Conservation (phyloP, 805 yeast genomes). For the Barnettozyma populi region DNA sequence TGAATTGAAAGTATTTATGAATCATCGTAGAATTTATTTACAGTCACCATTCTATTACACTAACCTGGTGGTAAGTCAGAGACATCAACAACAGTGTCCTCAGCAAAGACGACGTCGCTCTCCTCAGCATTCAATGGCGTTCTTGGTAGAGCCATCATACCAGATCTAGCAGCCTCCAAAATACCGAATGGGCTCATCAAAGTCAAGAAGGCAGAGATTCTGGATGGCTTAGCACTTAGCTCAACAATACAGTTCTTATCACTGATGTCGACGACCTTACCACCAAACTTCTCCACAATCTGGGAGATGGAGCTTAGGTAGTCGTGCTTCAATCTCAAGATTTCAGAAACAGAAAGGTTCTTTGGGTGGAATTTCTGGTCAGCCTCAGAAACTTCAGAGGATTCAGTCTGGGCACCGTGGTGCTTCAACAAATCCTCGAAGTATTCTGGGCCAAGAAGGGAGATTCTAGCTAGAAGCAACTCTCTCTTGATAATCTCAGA, state of each 20-base stretch:
- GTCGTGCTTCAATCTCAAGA: conserved; percentile 86
- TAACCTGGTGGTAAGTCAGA: conserved; percentile 95
- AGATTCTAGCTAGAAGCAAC: conserved; percentile 83
- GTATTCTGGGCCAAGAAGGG: conserved; percentile 95
- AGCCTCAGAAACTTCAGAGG: conserved; percentile 15
- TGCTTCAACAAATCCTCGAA: conserved; percentile 90
- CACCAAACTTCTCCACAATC: conserved; percentile 84
- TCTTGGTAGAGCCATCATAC: conserved; percentile 98
- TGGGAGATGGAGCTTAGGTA: conserved; percentile 82
- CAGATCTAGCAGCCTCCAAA: conserved; percentile 92
- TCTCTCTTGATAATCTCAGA: conserved; percentile 90
- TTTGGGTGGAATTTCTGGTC: conserved; percentile 69
- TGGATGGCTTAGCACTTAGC: conserved; percentile 87
- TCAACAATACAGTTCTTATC: conserved; percentile 94
- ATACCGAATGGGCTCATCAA: conserved; percentile 94
- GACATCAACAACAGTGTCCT: conserved; percentile 70
- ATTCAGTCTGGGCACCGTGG: conserved; percentile 38
- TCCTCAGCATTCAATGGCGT: conserved; percentile 48
- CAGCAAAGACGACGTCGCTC: conserved; percentile 45
- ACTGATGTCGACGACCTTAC: conserved; percentile 84
- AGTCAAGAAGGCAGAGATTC: conserved; percentile 81
- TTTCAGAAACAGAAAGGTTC: conserved; percentile 85
- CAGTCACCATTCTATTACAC: background rate
- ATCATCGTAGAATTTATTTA: background rate
- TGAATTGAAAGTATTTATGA: background rate